These are phyloP conservation scores for Lupinus albus DNA, from an alignment of 306 rosid genomes.

Conservation along the genomic window DNA sequence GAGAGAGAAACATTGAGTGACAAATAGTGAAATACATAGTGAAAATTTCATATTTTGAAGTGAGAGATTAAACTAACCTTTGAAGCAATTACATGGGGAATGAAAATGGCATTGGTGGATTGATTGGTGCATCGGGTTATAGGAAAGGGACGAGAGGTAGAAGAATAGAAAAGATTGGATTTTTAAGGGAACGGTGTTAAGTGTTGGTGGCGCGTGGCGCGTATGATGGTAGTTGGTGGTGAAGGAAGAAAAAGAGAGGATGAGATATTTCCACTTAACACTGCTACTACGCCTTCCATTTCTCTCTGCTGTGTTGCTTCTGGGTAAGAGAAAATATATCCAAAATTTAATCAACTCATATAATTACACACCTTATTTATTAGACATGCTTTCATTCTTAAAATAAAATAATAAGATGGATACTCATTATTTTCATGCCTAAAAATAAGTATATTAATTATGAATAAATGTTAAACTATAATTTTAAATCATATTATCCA, in stretches of 20 bases:
- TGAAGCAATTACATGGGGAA: conserved; percentile 81
- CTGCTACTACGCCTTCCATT: conserved; percentile 60
- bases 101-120: conserved; percentile 55
- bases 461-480: too few species aligned
- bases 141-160: conserved; percentile 51
- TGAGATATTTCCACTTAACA: conserved; percentile 58
- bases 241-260: conserved; percentile 52
- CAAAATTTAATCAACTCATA: too few species aligned
- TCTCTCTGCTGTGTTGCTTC: conserved; percentile 20
- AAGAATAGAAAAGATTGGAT: conserved; percentile 63
- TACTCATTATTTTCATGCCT: too few species aligned
- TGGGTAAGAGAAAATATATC: neutral
- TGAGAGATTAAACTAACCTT: conserved; percentile 48
- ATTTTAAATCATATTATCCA: too few species aligned
- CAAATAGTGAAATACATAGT: neutral
- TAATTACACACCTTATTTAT: too few species aligned
- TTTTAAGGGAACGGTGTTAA: conserved; percentile 74
- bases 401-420: too few species aligned
- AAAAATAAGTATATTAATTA: too few species aligned
- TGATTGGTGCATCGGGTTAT: conserved; percentile 37
- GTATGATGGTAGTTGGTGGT: conserved; percentile 33
- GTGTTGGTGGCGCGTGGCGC: conserved; percentile 43
- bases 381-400: neutral
- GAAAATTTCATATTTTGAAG: conserved; percentile 14
- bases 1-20: neutral